Evolutionary conservation across 257 asterid species (phyloP), one percentile per base, ranked within the genome.

Genomic region (Fraxinus americana): DNA sequence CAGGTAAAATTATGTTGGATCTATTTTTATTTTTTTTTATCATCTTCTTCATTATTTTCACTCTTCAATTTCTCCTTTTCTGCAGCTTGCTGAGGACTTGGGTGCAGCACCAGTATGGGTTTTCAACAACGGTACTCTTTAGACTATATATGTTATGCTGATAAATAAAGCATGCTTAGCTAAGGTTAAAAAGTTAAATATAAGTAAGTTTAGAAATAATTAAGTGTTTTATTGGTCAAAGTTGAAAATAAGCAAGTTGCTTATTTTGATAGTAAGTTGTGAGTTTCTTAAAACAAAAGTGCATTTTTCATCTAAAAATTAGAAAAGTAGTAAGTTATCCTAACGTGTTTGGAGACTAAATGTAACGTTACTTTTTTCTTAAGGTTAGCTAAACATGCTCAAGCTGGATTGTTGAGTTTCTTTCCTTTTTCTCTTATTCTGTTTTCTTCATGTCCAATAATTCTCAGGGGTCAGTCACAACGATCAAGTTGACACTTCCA

Each of bases 11-110:
- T 48, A 48, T 48, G 59, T 25, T 76, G 61, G 54, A n/a, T 68
- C 30, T 34, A 38, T 67, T 76, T 71, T 70, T 29, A 21, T 6
- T 21, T 57, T 29, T 73, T 48, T 69, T 23, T 34, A 21, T 21
- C 39, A 27, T 80, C 67, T 38, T 25, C 19, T 7, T 61, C 70
- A 21, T 76, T 36, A 29, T 32, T 63, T 75, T n/a, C 41, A 61
- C 54, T 27, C 19, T 67, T 75, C 30, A 23, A 25, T 63, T 68
- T 67, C 43, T 34, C 69, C 73, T 67, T 35, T 63, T 76, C 67
- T 82, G 84, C 94, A 96, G 99, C 99, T 96, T 72, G 97, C 98
- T 0, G 98, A 96, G 86, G 98, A 96, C 90, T 88, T 96, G 82
- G 99, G 89, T 43, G 82, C 98, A 70, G 35, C 80, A 76, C 99